phyloP scores from a whole-genome alignment of 805 yeast species.

The Novakomyces olei region DNA sequence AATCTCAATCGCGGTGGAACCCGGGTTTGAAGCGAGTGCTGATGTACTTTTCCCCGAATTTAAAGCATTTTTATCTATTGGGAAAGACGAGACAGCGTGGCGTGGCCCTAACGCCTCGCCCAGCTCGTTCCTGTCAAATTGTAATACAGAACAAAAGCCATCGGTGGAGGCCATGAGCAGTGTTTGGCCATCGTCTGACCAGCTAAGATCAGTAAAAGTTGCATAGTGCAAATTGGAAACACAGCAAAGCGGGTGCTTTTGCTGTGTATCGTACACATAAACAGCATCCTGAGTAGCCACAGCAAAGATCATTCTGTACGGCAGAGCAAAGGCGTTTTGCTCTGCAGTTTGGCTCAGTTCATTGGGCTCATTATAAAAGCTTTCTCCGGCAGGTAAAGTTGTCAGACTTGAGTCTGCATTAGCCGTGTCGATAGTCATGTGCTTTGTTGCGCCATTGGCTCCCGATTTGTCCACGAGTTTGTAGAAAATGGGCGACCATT shows the following conservation, averaged over 20 bases:
- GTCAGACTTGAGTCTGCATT: slow-evolving; percentile 3
- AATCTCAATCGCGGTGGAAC: too few species aligned
- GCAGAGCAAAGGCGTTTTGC: slow-evolving; percentile 27
- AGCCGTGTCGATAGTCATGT: slow-evolving; percentile 3
- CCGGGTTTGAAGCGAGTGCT: too few species aligned
- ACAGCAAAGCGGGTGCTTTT: slow-evolving; percentile 42
- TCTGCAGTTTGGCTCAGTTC: neutral
- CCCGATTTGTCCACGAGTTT: slow-evolving; percentile 14
- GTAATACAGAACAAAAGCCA: slow-evolving; percentile 64
- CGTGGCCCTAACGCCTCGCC: too few species aligned
- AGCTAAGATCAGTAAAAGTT: slow-evolving; percentile 64
- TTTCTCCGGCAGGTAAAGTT: neutral
- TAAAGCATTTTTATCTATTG: too few species aligned
- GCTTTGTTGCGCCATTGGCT: neutral
- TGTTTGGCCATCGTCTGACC: slow-evolving; percentile 58
- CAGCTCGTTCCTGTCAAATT: slow-evolving; percentile 30
- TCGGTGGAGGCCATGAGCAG: slow-evolving; percentile 69
- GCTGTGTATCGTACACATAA: slow-evolving; percentile 58
- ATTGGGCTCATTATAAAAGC: neutral
- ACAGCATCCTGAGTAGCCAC: slow-evolving; percentile 82
- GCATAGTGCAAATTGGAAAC: slow-evolving; percentile 71
- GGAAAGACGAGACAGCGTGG: too few species aligned
- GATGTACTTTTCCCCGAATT: too few species aligned
- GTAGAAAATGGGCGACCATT: slow-evolving; percentile 52
- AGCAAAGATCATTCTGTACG: slow-evolving; percentile 71